Evolutionary conservation across 1,284 basidiomycete species (phyloP).

Genomic region (Melampsora americana): DNA sequence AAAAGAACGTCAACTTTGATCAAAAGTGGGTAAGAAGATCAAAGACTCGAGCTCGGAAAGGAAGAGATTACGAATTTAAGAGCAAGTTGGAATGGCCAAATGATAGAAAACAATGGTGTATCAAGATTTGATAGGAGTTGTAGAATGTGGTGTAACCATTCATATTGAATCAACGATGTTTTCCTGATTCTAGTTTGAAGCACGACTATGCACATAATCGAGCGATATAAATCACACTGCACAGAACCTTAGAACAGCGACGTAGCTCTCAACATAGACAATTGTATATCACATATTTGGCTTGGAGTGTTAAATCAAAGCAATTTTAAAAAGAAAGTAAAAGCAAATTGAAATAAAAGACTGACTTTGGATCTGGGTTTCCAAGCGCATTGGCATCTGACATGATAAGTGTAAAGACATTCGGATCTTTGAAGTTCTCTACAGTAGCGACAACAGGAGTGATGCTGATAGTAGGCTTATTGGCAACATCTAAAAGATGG

Average conservation of each 20-base stretch:
- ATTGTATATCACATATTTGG: no score
- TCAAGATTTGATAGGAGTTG: no score
- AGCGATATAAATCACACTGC: no score
- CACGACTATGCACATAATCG: no score
- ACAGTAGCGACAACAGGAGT: background rate
- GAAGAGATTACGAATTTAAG: background rate
- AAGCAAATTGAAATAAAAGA: background rate
- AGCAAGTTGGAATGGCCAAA: background rate
- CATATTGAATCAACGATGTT: no score
- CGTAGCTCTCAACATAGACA: no score
- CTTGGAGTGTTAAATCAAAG: no score
- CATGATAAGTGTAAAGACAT: conserved; percentile 29
- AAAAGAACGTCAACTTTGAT: background rate
- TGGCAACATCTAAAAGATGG: conserved; percentile 10
- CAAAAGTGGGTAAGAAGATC: background rate
- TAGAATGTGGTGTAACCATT: no score
- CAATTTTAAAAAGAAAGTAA: no score
- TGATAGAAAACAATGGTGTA: no score
- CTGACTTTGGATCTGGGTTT: conserved; percentile 23
- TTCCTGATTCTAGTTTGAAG: no score
- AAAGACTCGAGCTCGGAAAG: background rate
- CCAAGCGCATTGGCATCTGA: conserved; percentile 31
- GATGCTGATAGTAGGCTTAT: conserved; percentile 16
- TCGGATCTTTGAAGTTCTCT: conserved; percentile 7
- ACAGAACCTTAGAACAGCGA: no score